Base-by-base conservation (phyloP, 2,329 filamentous ascomycete species). In the Macrophomina phaseolina region DNA sequence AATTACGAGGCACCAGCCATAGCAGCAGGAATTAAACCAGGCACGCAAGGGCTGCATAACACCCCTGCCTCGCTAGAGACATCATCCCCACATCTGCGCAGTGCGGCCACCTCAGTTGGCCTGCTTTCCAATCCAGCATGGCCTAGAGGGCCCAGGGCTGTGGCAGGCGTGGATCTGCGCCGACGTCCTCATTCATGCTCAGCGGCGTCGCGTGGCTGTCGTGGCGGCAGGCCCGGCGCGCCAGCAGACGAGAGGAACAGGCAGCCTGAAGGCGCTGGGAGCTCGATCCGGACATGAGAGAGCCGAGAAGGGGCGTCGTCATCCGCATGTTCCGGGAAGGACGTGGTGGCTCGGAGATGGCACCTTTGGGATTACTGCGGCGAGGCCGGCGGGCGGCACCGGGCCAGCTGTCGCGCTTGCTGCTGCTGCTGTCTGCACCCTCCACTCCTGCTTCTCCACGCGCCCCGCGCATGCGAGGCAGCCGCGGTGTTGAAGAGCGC, bases 291-390 rank as follows among this genome's bases (percentile, higher is more conserved):
- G 58, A 62, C 51, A 62, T 62, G 58, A 62, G 45, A 14, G 32
- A 23, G n/a, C 56, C 56, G 56, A 34, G 56, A 61, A 61, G 56
- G 56, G 56, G 56, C 56, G 40, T n/a, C 56, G 56, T 60, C 56
- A 46, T 34, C 56, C 56, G 42, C 42, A 40, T 11, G 30, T 48
- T 46, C 56, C 56, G 56, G 28, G 56, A 32, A 7, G 42, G 23
- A 45, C 14, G 11, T 23, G 28, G n/a, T 30, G 42, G 28, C 45
- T 58, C 38, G 55, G 55, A 45, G 55, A 32, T 34, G 40, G 42
- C 11, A 12, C 7, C 11, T 14, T 23, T 14, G 46, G 8, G 32
- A 62, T 62, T 62, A 62, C 58, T 62, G 58, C 58, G 58, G 45
- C 32, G 42, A 16, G 42, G 8, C 42, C 16, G 7, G 5, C 7